A percentile compares a stretch with the other conserved stretches of the same genome.
These are phyloP conservation scores for Talaromyces rugulosus DNA, from an alignment of 2,329 filamentous ascomycete genomes.

Conservation along the genomic window DNA sequence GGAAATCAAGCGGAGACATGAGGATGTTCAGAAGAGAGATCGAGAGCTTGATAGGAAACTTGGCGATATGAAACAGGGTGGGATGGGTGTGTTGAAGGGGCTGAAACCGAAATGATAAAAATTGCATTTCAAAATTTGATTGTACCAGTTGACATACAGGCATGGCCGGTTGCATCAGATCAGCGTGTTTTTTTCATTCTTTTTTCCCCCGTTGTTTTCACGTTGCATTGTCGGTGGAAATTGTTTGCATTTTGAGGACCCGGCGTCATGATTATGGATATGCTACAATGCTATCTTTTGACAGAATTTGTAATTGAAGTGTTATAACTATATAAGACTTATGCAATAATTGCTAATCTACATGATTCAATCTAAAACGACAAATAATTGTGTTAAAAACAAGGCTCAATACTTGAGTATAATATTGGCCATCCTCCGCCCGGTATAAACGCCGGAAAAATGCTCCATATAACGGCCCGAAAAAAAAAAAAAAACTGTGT, in stretches of 20 bases:
- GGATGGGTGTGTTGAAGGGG: conserved; percentile 49
- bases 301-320: neutral
- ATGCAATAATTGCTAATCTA: neutral
- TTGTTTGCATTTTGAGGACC: neutral
- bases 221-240: neutral
- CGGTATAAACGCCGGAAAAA: neutral
- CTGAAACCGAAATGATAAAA: neutral
- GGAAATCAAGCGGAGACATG: conserved; percentile 52
- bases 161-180: neutral
- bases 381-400: neutral
- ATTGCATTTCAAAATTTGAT: neutral
- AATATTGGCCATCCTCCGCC: neutral
- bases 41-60: conserved; percentile 47
- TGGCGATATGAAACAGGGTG: conserved; percentile 51
- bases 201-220: neutral
- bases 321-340: neutral
- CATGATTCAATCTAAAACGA: neutral
- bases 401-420: neutral
- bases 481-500: neutral
- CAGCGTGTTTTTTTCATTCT: neutral
- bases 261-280: neutral
- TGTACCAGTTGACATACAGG: neutral
- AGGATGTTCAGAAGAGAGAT: conserved; percentile 47
- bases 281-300: neutral
- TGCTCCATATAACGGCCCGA: neutral